phyloP scores from a whole-genome alignment of 192 early-diverging fungal species.

The Chytriomyces sp. region DNA sequence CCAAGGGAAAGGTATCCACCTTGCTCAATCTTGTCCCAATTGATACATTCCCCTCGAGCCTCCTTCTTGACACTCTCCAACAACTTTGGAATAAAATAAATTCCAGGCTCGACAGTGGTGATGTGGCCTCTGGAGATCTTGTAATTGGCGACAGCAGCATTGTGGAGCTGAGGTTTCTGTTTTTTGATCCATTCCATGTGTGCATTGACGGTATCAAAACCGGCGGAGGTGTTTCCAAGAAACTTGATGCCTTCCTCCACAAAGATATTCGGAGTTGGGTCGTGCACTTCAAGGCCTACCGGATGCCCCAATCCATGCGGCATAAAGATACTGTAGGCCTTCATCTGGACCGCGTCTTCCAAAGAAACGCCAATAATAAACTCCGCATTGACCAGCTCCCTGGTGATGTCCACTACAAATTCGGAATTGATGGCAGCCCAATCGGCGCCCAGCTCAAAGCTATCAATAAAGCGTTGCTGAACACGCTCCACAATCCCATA shows the following conservation, averaged over 20 bases:
- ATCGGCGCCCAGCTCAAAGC: slow-evolving; percentile 7
- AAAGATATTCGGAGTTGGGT: slow-evolving; percentile 56
- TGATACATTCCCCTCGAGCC: slow-evolving; percentile 31
- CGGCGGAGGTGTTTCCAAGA: background rate
- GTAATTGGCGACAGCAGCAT: slow-evolving; percentile 1
- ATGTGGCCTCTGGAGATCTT: slow-evolving; percentile 58
- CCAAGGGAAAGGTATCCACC: slow-evolving; percentile 32
- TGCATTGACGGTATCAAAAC: background rate
- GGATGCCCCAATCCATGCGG: slow-evolving; percentile 89
- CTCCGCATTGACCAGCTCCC: slow-evolving; percentile 56
- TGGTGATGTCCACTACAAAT: slow-evolving; percentile 10
- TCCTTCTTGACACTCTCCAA: slow-evolving; percentile 29
- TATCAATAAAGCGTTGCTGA: slow-evolving; percentile 14
- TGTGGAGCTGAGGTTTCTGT: background rate
- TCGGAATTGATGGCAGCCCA: slow-evolving; percentile 51
- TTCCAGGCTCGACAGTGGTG: slow-evolving; percentile 89
- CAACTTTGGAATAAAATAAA: slow-evolving; percentile 89
- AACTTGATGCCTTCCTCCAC: background rate
- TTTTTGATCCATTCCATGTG: background rate
- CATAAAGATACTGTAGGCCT: slow-evolving; percentile 74
- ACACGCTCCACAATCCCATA: slow-evolving; percentile 34
- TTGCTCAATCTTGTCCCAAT: slow-evolving; percentile 48
- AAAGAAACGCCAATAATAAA: slow-evolving; percentile 67
- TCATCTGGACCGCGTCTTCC: slow-evolving; percentile 52
- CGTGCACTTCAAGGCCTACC: slow-evolving; percentile 84